Evolutionary conservation across 2,329 filamentous ascomycete genomes (phyloP).

Genomic region (Ascochyta lentis): DNA sequence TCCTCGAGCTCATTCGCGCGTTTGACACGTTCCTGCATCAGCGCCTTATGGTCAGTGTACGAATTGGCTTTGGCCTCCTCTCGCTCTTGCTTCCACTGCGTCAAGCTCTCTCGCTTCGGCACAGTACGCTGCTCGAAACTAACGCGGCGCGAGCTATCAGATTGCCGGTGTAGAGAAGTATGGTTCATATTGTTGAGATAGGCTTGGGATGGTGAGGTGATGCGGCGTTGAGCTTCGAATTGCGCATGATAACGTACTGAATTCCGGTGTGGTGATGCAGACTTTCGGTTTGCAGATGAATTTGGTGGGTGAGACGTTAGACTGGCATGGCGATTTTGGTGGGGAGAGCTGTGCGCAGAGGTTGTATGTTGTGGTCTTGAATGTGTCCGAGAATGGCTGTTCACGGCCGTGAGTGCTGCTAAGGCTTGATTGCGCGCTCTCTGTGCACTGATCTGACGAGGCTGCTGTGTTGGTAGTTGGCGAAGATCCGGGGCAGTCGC

Average conservation of each 20-base stretch:
- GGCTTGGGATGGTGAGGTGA: slow-evolving; percentile 3
- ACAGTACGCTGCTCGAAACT: slow-evolving; percentile 15
- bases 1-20: slow-evolving; percentile 39
- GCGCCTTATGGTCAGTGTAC: slow-evolving; percentile 19
- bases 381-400: slow-evolving; percentile 3
- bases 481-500: slow-evolving; percentile 11
- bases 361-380: neutral
- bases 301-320: slow-evolving; percentile 15
- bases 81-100: slow-evolving; percentile 35
- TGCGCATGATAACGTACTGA: slow-evolving; percentile 4
- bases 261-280: slow-evolving; percentile 2
- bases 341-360: neutral
- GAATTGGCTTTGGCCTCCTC: slow-evolving; percentile 21
- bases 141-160: slow-evolving; percentile 2
- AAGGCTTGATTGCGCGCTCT: slow-evolving; percentile 16
- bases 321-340: slow-evolving; percentile 10
- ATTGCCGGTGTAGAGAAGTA: neutral
- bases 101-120: slow-evolving; percentile 27
- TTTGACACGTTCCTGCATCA: slow-evolving; percentile 33
- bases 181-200: neutral
- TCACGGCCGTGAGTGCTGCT: slow-evolving; percentile 12
- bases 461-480: slow-evolving; percentile 1
- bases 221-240: slow-evolving; percentile 1
- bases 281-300: neutral
- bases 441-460: slow-evolving; percentile 8